These are phyloP conservation scores for Cryptosporidium andersoni DNA, from an alignment of 169 alveolate species.

Conservation along the genomic window DNA sequence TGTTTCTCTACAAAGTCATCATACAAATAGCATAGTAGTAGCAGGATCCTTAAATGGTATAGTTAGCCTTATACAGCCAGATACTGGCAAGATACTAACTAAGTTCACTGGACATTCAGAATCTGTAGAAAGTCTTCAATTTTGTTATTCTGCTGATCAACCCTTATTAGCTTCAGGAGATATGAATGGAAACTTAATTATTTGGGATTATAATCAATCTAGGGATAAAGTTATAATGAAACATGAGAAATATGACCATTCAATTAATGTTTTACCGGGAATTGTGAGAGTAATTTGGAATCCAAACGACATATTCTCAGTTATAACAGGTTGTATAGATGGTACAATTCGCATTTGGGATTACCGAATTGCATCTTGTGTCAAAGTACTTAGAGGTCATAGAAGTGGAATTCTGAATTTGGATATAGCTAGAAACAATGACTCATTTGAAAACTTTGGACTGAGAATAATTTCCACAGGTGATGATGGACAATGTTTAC, in stretches of 20 bases:
- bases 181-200: conserved; percentile 44
- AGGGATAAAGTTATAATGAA: conserved; percentile 21
- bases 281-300: conserved; percentile 53
- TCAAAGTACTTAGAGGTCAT: conserved; percentile 46
- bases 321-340: conserved; percentile 61
- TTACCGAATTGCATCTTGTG: conserved; percentile 42
- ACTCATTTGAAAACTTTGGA: not conserved
- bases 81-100: conserved; percentile 70
- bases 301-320: conserved; percentile 6
- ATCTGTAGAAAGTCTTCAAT: conserved; percentile 34
- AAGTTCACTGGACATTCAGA: conserved; percentile 16
- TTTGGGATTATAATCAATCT: conserved; percentile 49
- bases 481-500: conserved; percentile 61
- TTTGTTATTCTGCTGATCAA: conserved; percentile 4
- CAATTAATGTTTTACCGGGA: conserved; percentile 52
- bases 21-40: conserved; percentile 33
- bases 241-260: conserved; percentile 37
- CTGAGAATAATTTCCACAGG: conserved; percentile 63
- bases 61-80: conserved; percentile 59
- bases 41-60: conserved; percentile 30
- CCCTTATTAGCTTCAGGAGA: conserved; percentile 63
- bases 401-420: conserved; percentile 54
- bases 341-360: conserved; percentile 69
- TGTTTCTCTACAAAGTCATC: conserved; percentile 37
- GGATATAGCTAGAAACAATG: conserved; percentile 20